phyloP scores from a whole-genome alignment of 2,329 filamentous ascomycete species.

The Xylaria sp. region DNA sequence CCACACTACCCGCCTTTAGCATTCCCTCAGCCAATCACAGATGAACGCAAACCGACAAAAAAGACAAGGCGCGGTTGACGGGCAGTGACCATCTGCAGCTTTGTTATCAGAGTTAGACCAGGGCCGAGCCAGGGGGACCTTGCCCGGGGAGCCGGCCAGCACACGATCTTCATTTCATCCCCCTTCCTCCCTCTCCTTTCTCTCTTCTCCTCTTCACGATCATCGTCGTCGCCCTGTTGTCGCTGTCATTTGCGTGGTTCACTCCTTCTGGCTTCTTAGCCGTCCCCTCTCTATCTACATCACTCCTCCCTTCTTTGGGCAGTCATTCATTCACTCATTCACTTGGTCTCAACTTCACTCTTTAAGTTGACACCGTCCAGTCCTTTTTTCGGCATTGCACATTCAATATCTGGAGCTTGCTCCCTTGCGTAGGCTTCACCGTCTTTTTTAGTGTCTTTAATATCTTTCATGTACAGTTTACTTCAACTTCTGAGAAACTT shows the following conservation, averaged over 20 bases:
- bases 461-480: not conserved
- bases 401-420: conserved; percentile 46
- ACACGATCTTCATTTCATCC: conserved; percentile 36
- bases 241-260: conserved; percentile 48
- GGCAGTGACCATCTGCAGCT: conserved; percentile 9
- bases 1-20: not conserved
- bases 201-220: conserved; percentile 46
- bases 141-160: conserved; percentile 17
- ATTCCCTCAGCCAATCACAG: conserved; percentile 16
- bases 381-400: conserved; percentile 53
- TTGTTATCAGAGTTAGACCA: conserved; percentile 5
- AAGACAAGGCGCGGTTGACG: conserved; percentile 11
- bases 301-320: conserved; percentile 45
- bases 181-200: conserved; percentile 35
- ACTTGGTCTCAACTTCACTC: conserved; percentile 58
- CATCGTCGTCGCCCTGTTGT: conserved; percentile 50
- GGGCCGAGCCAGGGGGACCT: conserved; percentile 12
- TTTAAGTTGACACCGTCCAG: conserved; percentile 59
- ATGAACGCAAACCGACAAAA: not conserved
- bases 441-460: conserved; percentile 23
- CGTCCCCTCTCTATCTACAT: conserved; percentile 48
- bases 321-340: conserved; percentile 57
- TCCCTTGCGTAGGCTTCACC: conserved; percentile 46
- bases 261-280: conserved; percentile 46
- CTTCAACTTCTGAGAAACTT: conserved; percentile 6